Evolutionary conservation across 805 yeast genomes (phyloP).

Genomic region (Saturnispora sekii): DNA sequence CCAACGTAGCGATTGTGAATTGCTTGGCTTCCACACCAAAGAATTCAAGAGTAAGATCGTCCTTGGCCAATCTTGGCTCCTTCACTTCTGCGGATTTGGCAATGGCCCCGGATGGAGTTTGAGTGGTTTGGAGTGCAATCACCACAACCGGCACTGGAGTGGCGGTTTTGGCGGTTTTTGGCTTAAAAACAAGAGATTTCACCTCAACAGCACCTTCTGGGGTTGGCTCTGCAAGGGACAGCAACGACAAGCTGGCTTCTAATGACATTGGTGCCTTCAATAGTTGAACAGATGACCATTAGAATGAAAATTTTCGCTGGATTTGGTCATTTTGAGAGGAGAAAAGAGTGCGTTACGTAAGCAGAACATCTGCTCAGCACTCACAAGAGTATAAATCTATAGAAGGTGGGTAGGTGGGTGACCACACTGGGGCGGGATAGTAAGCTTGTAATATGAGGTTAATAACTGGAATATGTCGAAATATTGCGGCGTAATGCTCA

Average conservation of each 20-base stretch:
- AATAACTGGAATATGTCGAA: too few species aligned
- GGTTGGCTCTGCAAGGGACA: conserved; percentile 49
- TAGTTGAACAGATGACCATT: background rate
- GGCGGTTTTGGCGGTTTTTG: conserved; percentile 79
- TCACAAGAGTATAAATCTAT: too few species aligned
- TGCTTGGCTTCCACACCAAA: conserved; percentile 51
- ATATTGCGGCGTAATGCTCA: background rate
- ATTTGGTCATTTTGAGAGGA: background rate
- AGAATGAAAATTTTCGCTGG: too few species aligned
- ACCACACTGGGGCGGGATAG: too few species aligned
- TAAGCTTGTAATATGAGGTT: too few species aligned
- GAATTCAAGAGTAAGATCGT: conserved; percentile 61
- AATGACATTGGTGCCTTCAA: conserved; percentile 41
- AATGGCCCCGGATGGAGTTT: conserved; percentile 55
- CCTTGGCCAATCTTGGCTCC: conserved; percentile 83
- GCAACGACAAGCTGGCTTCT: conserved; percentile 56
- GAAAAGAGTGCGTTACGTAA: background rate
- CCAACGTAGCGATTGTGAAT: conserved; percentile 47
- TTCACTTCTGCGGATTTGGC: conserved; percentile 63
- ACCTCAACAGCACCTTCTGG: conserved; percentile 44
- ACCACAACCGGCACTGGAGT: conserved; percentile 72
- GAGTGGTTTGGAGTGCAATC: conserved; percentile 61
- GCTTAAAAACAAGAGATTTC: conserved; percentile 80
- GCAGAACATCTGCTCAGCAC: background rate
- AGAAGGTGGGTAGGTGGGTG: too few species aligned